Conservation (phyloP, 176 grass and related monocot species). For the Oryza longistaminata region DNA sequence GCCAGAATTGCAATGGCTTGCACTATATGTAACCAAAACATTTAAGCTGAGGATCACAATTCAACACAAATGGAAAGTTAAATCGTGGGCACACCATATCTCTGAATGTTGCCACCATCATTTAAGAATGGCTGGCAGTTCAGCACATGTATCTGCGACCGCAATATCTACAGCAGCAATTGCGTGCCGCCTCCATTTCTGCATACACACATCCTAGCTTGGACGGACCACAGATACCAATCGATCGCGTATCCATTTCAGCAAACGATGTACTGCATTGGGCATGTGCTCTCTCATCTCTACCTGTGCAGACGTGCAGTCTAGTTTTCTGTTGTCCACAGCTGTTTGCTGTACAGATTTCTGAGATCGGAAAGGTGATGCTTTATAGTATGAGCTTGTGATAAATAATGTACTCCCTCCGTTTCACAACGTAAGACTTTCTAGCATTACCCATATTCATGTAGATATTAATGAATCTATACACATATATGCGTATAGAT, state of each 20-base stretch:
- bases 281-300: background rate
- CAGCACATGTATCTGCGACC: background rate
- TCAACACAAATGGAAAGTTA: background rate
- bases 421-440: too few relatives aligned
- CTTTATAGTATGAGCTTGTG: background rate
- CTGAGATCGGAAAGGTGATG: background rate
- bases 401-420: background rate
- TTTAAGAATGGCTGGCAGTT: conserved; percentile 10
- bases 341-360: background rate
- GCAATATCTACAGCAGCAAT: background rate
- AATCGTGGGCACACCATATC: background rate
- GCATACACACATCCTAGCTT: background rate
- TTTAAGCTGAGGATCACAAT: background rate
- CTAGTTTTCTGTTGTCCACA: too few relatives aligned
- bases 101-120: background rate
- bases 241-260: background rate
- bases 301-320: background rate
- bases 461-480: too few relatives aligned
- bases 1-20: background rate
- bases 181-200: background rate
- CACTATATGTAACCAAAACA: background rate
- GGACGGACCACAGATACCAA: background rate
- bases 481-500: too few relatives aligned
- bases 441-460: too few relatives aligned
- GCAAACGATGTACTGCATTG: background rate